Base-by-base conservation (phyloP, 2,329 filamentous ascomycete genomes). In the Botrytis cinerea region DNA sequence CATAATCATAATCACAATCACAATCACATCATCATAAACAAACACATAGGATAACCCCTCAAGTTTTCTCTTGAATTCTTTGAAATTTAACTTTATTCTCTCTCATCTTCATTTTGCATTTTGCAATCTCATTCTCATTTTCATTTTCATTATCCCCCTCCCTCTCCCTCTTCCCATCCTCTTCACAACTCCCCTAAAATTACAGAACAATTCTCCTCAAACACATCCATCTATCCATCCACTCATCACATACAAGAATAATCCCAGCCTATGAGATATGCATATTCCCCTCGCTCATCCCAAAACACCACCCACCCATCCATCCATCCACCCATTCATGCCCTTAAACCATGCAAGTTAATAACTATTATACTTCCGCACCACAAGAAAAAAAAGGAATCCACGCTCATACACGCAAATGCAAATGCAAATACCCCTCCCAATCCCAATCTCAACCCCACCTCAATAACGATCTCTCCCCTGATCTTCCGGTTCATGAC, bases 401-500 rank as follows among this genome's bases (percentile, higher is more conserved):
- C 3, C 51, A 57, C 16, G 51, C n/a, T 57, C 51, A 57, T 28
- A 57, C n/a, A 28, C 7, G 14, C 14, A 57, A n/a, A 57, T 18
- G 51, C 14, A 28, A 57, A 35, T 18, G 57, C 57, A 60, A n/a
- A 54, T 54, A 22, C 48, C 25, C 25, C 7, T 62, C 60, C 22
- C 25, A 43, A 38, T 43, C 14, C 60, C 38, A 43, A n/a, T 28
- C 6, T 2, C 32, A 38, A 8, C 20, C 57, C 0, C 38, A 40
- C 7, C 25, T 68, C 18, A 68, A 32, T 68, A 68, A 28, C 66
- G 66, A 57, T 57, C 66, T 12, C 64, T 57, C 20, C 66, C 66
- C 38, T 68, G 66, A 45, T 68, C 66, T 4, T 68, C 66, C 22
- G 66, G 66, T 20, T 92, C 90, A 79, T 94, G 92, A 73, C 91